phyloP scores from a whole-genome alignment of 1,284 basidiomycete genomes.

The Cryptococcus deneoformans region DNA sequence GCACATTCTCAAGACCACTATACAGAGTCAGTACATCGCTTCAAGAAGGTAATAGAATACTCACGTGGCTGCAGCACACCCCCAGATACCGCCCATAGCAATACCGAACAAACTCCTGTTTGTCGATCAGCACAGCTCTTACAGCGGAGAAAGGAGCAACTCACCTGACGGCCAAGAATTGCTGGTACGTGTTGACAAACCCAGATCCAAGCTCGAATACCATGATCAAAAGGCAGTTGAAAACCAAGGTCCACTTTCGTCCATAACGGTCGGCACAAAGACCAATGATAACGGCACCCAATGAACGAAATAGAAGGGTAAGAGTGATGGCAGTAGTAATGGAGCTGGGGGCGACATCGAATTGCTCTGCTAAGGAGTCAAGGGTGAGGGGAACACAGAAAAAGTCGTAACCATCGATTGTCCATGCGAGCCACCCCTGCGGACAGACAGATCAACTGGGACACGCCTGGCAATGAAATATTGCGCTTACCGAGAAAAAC shows the following conservation, averaged over 20 bases:
- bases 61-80: conserved; percentile 41
- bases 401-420: conserved; percentile 54
- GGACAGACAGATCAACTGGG: background rate
- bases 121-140: background rate
- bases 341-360: conserved; percentile 28
- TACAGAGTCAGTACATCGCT: conserved; percentile 32
- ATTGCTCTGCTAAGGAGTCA: conserved; percentile 53
- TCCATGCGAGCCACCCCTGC: conserved; percentile 64
- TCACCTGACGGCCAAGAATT: conserved; percentile 52
- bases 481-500: conserved; percentile 53
- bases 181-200: conserved; percentile 51
- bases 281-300: conserved; percentile 79
- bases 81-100: conserved; percentile 67
- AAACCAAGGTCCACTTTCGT: conserved; percentile 86
- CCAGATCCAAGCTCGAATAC: conserved; percentile 70
- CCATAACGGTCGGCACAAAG: conserved; percentile 80
- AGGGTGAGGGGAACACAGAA: conserved; percentile 78
- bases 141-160: conserved; percentile 23
- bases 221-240: conserved; percentile 69
- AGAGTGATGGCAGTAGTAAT: conserved; percentile 77
- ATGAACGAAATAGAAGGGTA: conserved; percentile 83
- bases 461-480: background rate
- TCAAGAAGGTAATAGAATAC: background rate
- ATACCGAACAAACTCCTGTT: conserved; percentile 72
- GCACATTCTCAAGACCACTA: conserved; percentile 79